A percentile compares a stretch with the other conserved stretches of the same genome.
phyloP scores from a whole-genome alignment of 1,284 basidiomycete genomes.

The Agroathelia rolfsii region DNA sequence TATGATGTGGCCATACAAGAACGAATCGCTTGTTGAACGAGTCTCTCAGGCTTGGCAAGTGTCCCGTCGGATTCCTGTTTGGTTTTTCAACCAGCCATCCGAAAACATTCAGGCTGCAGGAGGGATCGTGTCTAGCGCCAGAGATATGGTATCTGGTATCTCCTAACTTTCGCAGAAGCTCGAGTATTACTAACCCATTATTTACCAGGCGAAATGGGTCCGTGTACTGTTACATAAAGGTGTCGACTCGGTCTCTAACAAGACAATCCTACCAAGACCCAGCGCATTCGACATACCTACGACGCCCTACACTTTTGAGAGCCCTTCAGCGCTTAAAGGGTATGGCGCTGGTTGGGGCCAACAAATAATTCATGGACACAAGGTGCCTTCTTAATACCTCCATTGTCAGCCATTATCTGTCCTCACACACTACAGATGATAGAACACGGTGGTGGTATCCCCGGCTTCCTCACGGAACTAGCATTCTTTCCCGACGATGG shows the following conservation, averaged over 20 bases:
- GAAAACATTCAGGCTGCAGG: constrained; percentile 23
- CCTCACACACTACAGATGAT: constrained; percentile 14
- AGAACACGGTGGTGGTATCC: constrained; percentile 18
- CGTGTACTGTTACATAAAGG: constrained; percentile 20
- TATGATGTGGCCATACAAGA: no score
- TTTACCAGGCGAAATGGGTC: constrained; percentile 24
- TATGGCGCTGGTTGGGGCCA: constrained; percentile 28
- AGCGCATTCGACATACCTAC: constrained; percentile 19
- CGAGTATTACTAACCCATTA: not conserved
- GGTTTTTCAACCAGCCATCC: constrained; percentile 13
- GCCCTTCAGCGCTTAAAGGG: constrained; percentile 11
- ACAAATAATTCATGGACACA: constrained; percentile 22
- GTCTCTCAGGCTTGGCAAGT: constrained; percentile 23
- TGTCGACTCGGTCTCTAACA: constrained; percentile 13
- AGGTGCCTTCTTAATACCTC: constrained; percentile 17
- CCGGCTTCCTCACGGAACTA: constrained; percentile 19
- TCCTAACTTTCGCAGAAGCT: not conserved
- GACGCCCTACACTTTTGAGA: constrained; percentile 16
- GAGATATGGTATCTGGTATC: constrained; percentile 23
- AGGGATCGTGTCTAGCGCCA: constrained; percentile 24
- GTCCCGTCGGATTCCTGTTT: constrained; percentile 18
- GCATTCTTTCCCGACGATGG: constrained; percentile 20
- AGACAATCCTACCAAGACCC: constrained; percentile 18
- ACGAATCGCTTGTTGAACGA: constrained; percentile 25
- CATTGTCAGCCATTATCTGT: not conserved